Percentiles rank a stretch among this genome's conserved stretches.
Evolutionary conservation across 495 filamentous ascomycete species (phyloP).

Genomic region (Melanomma pulvis-pyrius): DNA sequence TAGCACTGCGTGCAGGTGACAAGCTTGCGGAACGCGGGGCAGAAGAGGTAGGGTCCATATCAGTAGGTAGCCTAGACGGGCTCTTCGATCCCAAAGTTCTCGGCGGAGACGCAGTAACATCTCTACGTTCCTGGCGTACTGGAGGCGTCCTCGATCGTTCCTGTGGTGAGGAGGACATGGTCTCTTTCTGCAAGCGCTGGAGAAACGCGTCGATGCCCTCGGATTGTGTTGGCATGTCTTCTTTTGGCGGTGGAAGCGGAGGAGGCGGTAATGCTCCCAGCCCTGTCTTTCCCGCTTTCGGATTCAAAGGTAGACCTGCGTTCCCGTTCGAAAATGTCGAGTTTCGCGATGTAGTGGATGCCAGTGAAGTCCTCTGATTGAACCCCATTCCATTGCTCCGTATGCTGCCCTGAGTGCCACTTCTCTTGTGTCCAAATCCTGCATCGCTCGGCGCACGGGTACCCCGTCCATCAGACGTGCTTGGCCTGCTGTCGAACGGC

Average conservation of each 20-base stretch:
- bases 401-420: conserved; percentile 29
- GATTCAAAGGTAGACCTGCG: conserved; percentile 18
- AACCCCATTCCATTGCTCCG: conserved; percentile 33
- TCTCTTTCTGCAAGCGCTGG: conserved; percentile 37
- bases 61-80: conserved; percentile 12
- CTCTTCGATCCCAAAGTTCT: conserved; percentile 28
- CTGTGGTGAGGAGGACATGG: conserved; percentile 18
- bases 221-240: conserved; percentile 20
- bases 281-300: conserved; percentile 25
- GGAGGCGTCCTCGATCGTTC: conserved; percentile 39
- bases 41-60: background rate
- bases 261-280: conserved; percentile 6
- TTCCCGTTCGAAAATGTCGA: conserved; percentile 27
- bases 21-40: conserved; percentile 11
- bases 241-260: conserved; percentile 19
- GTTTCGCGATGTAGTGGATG: conserved; percentile 28
- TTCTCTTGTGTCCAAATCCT: conserved; percentile 49
- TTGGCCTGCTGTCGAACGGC: conserved; percentile 55
- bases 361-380: conserved; percentile 31
- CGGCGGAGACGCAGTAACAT: conserved; percentile 9
- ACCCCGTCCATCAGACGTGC: conserved; percentile 18
- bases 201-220: conserved; percentile 44
- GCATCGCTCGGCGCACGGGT: conserved; percentile 8
- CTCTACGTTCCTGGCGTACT: conserved; percentile 35
- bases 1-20: conserved; percentile 23